Percentiles rank a stretch among this genome's conserved stretches.
Conservation (phyloP, 495 filamentous ascomycete genomes). For the Aspergillus coremiiformis region DNA sequence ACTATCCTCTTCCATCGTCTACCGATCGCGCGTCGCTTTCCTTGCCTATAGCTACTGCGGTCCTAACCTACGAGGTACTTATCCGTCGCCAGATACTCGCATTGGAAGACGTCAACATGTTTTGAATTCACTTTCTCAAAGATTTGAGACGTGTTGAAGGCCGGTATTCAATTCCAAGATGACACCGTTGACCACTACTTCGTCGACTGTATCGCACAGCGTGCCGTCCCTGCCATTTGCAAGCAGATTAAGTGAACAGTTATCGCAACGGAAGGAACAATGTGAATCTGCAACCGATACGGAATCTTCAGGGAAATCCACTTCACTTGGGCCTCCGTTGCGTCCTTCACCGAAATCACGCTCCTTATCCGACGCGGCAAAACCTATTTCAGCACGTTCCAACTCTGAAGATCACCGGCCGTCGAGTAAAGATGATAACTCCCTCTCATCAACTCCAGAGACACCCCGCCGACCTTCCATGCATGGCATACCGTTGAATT, state of each 20-base stretch:
- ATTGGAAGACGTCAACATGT: not conserved
- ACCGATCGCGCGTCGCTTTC: not conserved
- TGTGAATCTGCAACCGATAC: slow-evolving; percentile 10
- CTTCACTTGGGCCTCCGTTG: slow-evolving; percentile 14
- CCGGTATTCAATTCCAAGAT: slow-evolving; percentile 8
- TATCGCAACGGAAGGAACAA: slow-evolving; percentile 23
- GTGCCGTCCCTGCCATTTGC: slow-evolving; percentile 24
- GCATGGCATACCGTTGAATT: slow-evolving; percentile 63
- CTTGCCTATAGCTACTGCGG: not conserved
- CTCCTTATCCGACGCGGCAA: slow-evolving; percentile 40
- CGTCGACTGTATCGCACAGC: slow-evolving; percentile 19
- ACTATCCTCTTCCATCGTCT: not conserved
- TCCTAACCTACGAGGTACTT: not conserved
- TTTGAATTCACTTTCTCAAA: not conserved
- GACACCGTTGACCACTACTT: slow-evolving; percentile 16
- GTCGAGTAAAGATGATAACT: slow-evolving; percentile 72
- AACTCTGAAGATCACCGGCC: slow-evolving; percentile 25
- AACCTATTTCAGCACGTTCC: slow-evolving; percentile 23
- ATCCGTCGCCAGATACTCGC: not conserved
- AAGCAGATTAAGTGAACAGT: slow-evolving; percentile 38
- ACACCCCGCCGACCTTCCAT: slow-evolving; percentile 60
- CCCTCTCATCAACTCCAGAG: slow-evolving; percentile 50
- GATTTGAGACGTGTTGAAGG: slow-evolving; percentile 5
- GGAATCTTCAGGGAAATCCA: slow-evolving; percentile 9
- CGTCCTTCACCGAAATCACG: slow-evolving; percentile 33